Evolutionary conservation across 305 asterid species (phyloP), one percentile per base, ranked within the genome.

Genomic region (Euphrasia arctica): DNA sequence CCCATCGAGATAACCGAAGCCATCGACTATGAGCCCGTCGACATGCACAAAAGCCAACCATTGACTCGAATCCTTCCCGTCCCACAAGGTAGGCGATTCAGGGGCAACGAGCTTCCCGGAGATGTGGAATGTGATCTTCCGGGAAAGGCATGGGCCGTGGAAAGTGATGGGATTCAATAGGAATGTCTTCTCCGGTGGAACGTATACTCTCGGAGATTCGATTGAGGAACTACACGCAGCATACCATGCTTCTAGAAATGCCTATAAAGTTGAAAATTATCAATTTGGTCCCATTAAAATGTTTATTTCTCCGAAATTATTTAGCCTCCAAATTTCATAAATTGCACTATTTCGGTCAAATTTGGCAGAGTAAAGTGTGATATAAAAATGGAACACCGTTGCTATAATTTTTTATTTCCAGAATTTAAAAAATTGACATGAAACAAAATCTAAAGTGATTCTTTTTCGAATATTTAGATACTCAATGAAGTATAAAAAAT

Each of bases 91-190:
- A 7, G 92, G 87, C 8, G 83, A 74, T 7, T 57, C 62, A 15
- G 97, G 95, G 14, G 95, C 85, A 4, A 87, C 55, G 9, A 90
- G 70, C 10, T 72, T 79, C 66, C 95, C 97, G n/a, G 75, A 71
- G 34, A 90, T 83, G 52, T 42, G 29, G 58, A 89, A 87, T 58
- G 59, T 62, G 50, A 89, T 72, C 7, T 45, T 70, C 0, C 52
- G 3, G 0, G 85, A 60, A 25, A 54, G 76, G 84, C 97, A 89
- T 1, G 95, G 97, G 54, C 97, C 95, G 1, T 32, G 65, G 58
- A 89, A 85, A 52, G 25, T 65, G 65, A 76, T 5, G 36, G 94
- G 89, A 45, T 77, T 13, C 2, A 89, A 71, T 22, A 87, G 64
- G 68, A 85, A 89, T 49, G 63, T 72, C 58, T 18, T 42, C 14